Conservation (phyloP, 169 alveolate species). For the Plasmodium relictum region DNA sequence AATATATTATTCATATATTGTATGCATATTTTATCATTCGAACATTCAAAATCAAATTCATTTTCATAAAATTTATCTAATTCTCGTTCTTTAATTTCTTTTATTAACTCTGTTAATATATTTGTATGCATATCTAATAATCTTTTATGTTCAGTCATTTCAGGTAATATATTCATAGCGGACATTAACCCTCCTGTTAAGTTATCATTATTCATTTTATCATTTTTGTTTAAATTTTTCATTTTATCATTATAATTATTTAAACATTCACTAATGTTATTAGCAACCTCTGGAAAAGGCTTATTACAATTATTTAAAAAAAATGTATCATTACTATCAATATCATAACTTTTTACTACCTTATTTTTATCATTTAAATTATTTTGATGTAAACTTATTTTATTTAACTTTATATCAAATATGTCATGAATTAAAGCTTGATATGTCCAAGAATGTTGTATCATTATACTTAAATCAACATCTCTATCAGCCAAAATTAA, state of each 20-base stretch:
- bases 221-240: conserved; percentile 77
- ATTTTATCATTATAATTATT: conserved; percentile 82
- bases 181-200: conserved; percentile 82
- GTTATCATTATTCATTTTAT: conserved; percentile 51
- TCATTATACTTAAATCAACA: conserved; percentile 88
- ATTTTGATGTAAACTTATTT: conserved; percentile 69
- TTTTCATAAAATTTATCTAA: conserved; percentile 86
- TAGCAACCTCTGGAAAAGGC: conserved; percentile 88
- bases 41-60: conserved; percentile 84
- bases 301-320: conserved; percentile 74
- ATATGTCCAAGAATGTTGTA: conserved; percentile 93
- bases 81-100: conserved; percentile 87
- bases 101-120: conserved; percentile 88
- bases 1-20: conserved; percentile 83
- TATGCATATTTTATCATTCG: conserved; percentile 81
- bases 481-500: conserved; percentile 87
- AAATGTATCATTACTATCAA: conserved; percentile 81
- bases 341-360: conserved; percentile 72
- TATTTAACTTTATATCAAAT: conserved; percentile 86
- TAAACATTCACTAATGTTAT: conserved; percentile 81
- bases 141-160: conserved; percentile 90
- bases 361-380: neutral
- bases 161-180: conserved; percentile 91
- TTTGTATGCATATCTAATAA: conserved; percentile 89
- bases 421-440: conserved; percentile 90